Percentiles rank a stretch among this genome's conserved stretches.
These are phyloP conservation scores for Clitopilus hobsonii DNA, from an alignment of 768 basidiomycete genomes.

Conservation along the genomic window DNA sequence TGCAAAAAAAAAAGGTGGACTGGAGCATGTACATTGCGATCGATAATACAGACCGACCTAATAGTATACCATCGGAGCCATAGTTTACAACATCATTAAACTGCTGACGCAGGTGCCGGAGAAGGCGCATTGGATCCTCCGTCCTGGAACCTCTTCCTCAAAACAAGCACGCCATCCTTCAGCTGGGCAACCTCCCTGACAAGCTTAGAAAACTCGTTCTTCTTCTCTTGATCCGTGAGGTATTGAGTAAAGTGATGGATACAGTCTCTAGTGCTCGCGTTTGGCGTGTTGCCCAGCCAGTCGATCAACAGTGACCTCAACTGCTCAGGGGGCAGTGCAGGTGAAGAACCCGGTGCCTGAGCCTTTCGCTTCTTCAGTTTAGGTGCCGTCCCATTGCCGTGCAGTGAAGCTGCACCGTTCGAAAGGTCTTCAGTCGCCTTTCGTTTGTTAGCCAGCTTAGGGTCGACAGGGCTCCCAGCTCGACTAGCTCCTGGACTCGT, in stretches of 20 bases:
- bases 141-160: conserved; percentile 38
- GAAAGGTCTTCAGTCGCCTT: conserved; percentile 38
- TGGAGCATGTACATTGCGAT: background rate
- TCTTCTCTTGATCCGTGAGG: conserved; percentile 63
- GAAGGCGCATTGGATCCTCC: conserved; percentile 31
- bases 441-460: conserved; percentile 33
- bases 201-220: conserved; percentile 70
- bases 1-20: background rate
- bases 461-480: conserved; percentile 25
- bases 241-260: conserved; percentile 78
- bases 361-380: conserved; percentile 60
- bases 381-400: conserved; percentile 15
- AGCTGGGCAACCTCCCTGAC: conserved; percentile 77
- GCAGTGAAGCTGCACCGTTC: conserved; percentile 17
- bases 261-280: conserved; percentile 73
- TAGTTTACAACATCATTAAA: background rate
- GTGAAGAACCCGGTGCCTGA: conserved; percentile 23
- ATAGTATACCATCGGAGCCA: background rate
- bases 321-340: conserved; percentile 44
- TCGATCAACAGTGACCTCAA: conserved; percentile 67
- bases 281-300: conserved; percentile 68
- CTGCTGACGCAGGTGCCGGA: conserved; percentile 16
- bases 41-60: background rate
- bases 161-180: conserved; percentile 58
- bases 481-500: conserved; percentile 37